phyloP scores from a whole-genome alignment of 2,329 filamentous ascomycete genomes.

The Waltergamsia citrina region DNA sequence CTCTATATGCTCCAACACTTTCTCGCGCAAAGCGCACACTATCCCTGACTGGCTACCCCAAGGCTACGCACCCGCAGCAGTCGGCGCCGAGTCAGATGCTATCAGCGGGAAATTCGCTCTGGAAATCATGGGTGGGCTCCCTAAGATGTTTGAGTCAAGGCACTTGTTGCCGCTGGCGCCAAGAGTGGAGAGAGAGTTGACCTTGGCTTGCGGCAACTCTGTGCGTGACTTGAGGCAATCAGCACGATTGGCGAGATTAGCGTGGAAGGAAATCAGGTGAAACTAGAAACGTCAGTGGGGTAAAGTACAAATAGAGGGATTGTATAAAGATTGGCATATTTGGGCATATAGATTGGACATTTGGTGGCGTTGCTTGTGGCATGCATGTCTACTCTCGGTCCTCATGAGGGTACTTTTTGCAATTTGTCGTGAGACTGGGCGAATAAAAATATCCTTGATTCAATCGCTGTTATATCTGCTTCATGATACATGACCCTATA shows the following conservation, averaged over 20 bases:
- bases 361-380: too few relatives aligned
- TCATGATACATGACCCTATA: too few relatives aligned
- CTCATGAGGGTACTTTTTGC: too few relatives aligned
- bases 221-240: constrained; percentile 41
- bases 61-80: constrained; percentile 9
- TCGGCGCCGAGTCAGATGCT: constrained; percentile 12
- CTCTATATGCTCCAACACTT: constrained; percentile 30
- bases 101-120: constrained; percentile 36
- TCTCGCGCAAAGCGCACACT: constrained; percentile 17
- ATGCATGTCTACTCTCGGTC: too few relatives aligned
- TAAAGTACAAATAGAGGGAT: not conserved
- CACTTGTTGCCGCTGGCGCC: constrained; percentile 33
- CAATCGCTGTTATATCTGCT: too few relatives aligned
- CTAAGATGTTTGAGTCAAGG: constrained; percentile 36
- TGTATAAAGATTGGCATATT: not conserved
- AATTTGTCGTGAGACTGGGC: too few relatives aligned
- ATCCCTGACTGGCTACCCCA: constrained; percentile 19
- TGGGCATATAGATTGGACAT: not conserved
- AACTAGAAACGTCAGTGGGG: too few relatives aligned
- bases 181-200: constrained; percentile 35
- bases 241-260: constrained; percentile 36
- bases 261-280: constrained; percentile 34
- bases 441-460: too few relatives aligned
- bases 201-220: constrained; percentile 40
- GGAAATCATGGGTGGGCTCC: constrained; percentile 36